Percentiles rank a stretch among this genome's conserved stretches.
Conservation (phyloP, 2,329 filamentous ascomycete species). For the Cladophialophora bantiana region DNA sequence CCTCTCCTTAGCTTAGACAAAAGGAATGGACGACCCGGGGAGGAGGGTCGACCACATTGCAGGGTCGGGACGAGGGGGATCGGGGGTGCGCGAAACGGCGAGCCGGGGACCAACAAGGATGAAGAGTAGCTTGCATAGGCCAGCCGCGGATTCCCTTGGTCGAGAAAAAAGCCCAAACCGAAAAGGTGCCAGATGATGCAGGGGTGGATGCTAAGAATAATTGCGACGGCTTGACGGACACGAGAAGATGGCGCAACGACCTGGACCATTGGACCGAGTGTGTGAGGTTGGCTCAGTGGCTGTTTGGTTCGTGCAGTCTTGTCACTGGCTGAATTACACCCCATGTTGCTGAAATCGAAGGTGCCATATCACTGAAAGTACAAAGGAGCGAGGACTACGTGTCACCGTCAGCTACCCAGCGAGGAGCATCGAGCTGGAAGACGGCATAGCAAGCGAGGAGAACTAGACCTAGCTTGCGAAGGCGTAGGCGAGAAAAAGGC, state of each 20-base stretch:
- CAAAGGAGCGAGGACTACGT: neutral
- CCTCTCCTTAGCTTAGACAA: neutral
- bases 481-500: neutral
- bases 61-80: conserved; percentile 7
- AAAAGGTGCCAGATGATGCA: conserved; percentile 9
- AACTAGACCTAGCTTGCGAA: neutral
- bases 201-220: conserved; percentile 20
- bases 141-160: conserved; percentile 1
- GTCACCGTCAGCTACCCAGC: neutral
- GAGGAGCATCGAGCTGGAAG: neutral
- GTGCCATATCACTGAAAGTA: neutral
- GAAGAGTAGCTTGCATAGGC: conserved; percentile 2
- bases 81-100: neutral
- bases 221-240: neutral
- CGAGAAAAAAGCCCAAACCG: conserved; percentile 1
- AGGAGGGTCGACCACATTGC: conserved; percentile 10
- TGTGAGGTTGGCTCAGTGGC: conserved; percentile 3
- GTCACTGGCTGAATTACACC: neutral
- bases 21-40: conserved; percentile 6
- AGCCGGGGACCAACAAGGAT: conserved; percentile 4
- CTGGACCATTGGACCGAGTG: neutral
- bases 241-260: conserved; percentile 19
- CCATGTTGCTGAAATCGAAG: neutral
- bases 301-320: neutral
- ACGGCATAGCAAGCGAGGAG: neutral